These are phyloP conservation scores for Penicillium manginii DNA, from an alignment of 495 filamentous ascomycete species.

Conservation along the genomic window DNA sequence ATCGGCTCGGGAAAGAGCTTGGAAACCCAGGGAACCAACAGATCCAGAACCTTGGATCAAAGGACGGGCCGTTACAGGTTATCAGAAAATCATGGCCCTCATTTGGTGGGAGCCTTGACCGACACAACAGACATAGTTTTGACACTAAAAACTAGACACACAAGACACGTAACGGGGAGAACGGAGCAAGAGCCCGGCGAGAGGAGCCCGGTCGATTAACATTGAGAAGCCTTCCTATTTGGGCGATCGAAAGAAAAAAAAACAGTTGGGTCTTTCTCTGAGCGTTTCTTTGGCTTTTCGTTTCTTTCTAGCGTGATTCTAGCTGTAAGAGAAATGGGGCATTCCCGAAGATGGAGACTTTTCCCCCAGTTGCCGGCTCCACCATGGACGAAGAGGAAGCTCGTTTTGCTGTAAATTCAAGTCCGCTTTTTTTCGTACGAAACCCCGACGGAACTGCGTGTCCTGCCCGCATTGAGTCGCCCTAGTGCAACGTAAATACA, in stretches of 20 bases:
- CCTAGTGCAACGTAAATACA: constrained; percentile 19
- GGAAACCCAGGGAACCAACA: not conserved
- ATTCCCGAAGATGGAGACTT: constrained; percentile 21
- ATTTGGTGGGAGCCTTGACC: not conserved
- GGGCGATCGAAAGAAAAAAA: not conserved
- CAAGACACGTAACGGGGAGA: constrained; percentile 15
- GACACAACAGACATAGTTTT: not conserved
- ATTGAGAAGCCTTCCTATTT: constrained; percentile 13
- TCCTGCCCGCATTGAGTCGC: not conserved
- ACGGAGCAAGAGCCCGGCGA: constrained; percentile 10
- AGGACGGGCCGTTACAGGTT: constrained; percentile 16
- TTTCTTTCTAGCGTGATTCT: constrained; percentile 38
- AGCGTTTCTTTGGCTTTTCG: constrained; percentile 7
- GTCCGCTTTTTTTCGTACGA: constrained; percentile 1
- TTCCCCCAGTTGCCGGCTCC: constrained; percentile 16
- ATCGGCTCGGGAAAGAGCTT: constrained; percentile 4
- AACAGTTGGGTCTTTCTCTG: not conserved
- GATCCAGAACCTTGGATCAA: constrained; percentile 23
- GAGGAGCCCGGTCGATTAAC: constrained; percentile 9
- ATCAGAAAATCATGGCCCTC: constrained; percentile 7
- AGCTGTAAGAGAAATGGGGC: constrained; percentile 32
- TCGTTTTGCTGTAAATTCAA: constrained; percentile 13
- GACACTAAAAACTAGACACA: too few relatives aligned
- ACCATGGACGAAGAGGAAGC: constrained; percentile 29
- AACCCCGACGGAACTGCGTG: constrained; percentile 5